phyloP scores from a whole-genome alignment of 495 filamentous ascomycete genomes.

The Xylaria cubensis region DNA sequence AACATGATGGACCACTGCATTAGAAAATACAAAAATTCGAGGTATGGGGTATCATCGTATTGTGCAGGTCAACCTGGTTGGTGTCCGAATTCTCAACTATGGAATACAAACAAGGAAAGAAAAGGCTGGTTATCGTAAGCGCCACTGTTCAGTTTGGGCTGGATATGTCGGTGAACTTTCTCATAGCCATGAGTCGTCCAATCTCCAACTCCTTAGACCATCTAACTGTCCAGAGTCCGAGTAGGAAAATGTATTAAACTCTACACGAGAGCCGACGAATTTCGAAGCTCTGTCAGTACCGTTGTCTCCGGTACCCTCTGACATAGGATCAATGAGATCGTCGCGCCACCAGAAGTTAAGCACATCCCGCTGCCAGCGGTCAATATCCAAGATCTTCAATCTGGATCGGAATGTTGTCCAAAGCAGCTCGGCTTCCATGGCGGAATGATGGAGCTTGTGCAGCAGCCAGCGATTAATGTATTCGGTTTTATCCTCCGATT shows the following conservation, averaged over 20 bases:
- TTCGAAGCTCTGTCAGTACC: slow-evolving; percentile 27
- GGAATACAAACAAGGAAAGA: neutral
- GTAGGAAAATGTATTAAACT: slow-evolving; percentile 1
- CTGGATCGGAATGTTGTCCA: slow-evolving; percentile 43
- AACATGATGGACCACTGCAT: neutral
- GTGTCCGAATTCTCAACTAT: neutral
- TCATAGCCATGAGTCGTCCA: slow-evolving; percentile 23
- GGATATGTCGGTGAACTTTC: neutral
- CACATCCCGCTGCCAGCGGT: slow-evolving; percentile 56
- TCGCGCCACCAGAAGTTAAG: slow-evolving; percentile 52
- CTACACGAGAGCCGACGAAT: slow-evolving; percentile 24
- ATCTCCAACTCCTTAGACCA: slow-evolving; percentile 16
- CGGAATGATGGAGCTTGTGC: slow-evolving; percentile 51
- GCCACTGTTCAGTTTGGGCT: neutral
- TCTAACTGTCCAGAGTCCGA: slow-evolving; percentile 24
- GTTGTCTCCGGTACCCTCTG: slow-evolving; percentile 33
- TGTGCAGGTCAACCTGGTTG: neutral
- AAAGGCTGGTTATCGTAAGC: neutral
- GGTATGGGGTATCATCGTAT: slow-evolving; percentile 4
- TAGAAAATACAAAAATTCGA: neutral
- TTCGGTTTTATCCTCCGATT: slow-evolving; percentile 44
- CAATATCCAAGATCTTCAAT: slow-evolving; percentile 46
- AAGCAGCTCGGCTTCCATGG: slow-evolving; percentile 52
- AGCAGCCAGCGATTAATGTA: slow-evolving; percentile 57
- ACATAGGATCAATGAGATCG: slow-evolving; percentile 37